Percentiles rank a stretch among this genome's conserved stretches.
Conservation (phyloP, 2,329 filamentous ascomycete species). For the Talaromyces sp. region DNA sequence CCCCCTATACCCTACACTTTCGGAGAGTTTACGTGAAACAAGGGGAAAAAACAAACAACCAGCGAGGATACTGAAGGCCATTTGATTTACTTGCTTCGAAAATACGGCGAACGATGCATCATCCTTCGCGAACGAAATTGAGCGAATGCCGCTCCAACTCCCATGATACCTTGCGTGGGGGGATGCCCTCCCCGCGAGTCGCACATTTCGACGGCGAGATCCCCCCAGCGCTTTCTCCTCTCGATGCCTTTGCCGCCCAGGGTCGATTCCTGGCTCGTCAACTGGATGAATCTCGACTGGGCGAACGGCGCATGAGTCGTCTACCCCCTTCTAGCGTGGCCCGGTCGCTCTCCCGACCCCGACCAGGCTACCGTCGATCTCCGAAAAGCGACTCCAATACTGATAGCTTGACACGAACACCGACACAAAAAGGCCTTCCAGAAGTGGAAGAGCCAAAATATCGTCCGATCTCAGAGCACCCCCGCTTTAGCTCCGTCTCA, state of each 20-base stretch:
- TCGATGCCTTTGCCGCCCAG: constrained; percentile 93
- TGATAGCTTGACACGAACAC: constrained; percentile 37
- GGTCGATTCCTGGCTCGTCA: constrained; percentile 85
- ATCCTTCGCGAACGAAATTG: constrained; percentile 55
- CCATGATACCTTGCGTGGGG: constrained; percentile 55
- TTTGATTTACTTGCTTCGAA: no score
- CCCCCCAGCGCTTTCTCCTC: constrained; percentile 86
- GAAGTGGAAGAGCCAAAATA: constrained; percentile 49
- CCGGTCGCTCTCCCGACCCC: constrained; percentile 75
- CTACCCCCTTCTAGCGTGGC: constrained; percentile 80
- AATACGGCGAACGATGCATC: not conserved
- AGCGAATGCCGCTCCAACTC: constrained; percentile 65
- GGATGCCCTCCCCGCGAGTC: constrained; percentile 71
- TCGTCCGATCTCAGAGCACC: constrained; percentile 74
- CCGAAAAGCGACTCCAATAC: constrained; percentile 59
- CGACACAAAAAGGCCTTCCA: constrained; percentile 40
- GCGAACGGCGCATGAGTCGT: constrained; percentile 79
- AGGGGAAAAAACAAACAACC: not conserved
- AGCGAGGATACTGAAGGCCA: no score
- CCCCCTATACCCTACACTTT: constrained; percentile 39
- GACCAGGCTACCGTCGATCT: constrained; percentile 80
- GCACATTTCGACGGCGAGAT: constrained; percentile 71
- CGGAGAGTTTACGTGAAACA: not conserved
- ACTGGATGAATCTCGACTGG: constrained; percentile 75
- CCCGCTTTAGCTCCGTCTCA: constrained; percentile 67